phyloP scores from a whole-genome alignment of 805 yeast species.

The Saccharomycopsis fibuligera region DNA sequence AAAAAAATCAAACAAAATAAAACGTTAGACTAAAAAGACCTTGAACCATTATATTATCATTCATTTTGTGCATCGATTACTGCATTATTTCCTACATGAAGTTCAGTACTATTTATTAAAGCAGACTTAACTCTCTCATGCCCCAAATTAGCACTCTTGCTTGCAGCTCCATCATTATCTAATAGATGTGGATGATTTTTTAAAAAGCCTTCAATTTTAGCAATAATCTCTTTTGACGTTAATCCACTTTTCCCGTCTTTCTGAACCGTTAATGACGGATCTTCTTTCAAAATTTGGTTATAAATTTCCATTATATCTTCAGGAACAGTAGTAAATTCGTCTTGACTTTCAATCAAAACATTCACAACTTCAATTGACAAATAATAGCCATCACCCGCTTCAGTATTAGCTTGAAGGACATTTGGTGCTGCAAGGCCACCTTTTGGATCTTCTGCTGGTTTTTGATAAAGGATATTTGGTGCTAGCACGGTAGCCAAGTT shows the following conservation, averaged over 20 bases:
- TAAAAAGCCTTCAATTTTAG: too few species aligned
- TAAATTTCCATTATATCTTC: constrained; percentile 46
- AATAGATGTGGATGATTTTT: too few species aligned
- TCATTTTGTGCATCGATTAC: too few species aligned
- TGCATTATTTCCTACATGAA: too few species aligned
- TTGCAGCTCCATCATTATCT: too few species aligned
- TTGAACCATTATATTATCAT: too few species aligned
- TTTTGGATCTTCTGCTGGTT: constrained; percentile 23
- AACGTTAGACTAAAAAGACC: too few species aligned
- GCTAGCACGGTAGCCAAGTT: constrained; percentile 93
- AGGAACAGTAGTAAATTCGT: constrained; percentile 74
- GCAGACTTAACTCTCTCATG: too few species aligned
- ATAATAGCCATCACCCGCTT: constrained; percentile 66
- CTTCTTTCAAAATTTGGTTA: constrained; percentile 24
- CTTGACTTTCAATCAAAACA: constrained; percentile 73
- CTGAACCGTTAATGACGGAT: constrained; percentile 11
- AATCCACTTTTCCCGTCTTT: constrained; percentile 19
- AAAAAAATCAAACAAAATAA: too few species aligned
- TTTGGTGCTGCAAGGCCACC: constrained; percentile 32
- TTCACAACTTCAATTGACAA: constrained; percentile 88
- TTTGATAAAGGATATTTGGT: constrained; percentile 76
- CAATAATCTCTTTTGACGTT: constrained; percentile 37
- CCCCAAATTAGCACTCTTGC: too few species aligned
- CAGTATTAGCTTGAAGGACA: constrained; percentile 19
- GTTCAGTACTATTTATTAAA: too few species aligned